A percentile compares a stretch with the other conserved stretches of the same genome.
phyloP scores from a whole-genome alignment of 768 basidiomycete genomes.

The Sporobolomyces phaffii region DNA sequence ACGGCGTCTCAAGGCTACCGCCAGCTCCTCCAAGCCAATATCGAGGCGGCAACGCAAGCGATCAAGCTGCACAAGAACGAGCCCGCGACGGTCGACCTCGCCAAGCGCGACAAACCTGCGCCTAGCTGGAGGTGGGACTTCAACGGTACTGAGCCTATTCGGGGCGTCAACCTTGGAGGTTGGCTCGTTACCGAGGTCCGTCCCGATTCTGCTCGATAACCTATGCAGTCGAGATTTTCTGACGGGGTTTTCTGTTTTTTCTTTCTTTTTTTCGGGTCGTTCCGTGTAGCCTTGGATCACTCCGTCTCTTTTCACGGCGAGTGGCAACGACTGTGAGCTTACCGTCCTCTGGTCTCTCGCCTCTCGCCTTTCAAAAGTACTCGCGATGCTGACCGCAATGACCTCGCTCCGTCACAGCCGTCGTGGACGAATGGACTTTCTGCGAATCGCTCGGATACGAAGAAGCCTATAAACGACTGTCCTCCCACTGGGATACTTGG shows the following conservation, averaged over 20 bases:
- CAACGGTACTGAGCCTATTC: constrained; percentile 52
- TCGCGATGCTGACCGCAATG: background rate
- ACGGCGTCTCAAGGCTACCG: background rate
- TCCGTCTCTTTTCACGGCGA: constrained; percentile 66
- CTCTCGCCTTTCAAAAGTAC: no score
- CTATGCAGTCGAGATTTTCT: no score
- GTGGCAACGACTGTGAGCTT: constrained; percentile 49
- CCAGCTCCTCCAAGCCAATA: background rate
- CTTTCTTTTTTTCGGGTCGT: no score
- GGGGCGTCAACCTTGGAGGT: constrained; percentile 76
- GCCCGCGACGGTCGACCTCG: background rate
- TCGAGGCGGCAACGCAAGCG: background rate
- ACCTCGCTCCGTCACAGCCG: constrained; percentile 1
- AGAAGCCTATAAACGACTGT: constrained; percentile 38
- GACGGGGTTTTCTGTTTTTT: no score
- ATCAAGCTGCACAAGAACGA: constrained; percentile 7
- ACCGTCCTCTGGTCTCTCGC: background rate
- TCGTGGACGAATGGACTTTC: constrained; percentile 35
- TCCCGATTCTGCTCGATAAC: constrained; percentile 41
- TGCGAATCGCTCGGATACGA: constrained; percentile 23
- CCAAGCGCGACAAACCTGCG: background rate
- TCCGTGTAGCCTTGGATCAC: constrained; percentile 61
- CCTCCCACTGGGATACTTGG: constrained; percentile 47
- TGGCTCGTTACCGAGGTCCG: constrained; percentile 57
- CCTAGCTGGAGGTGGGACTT: constrained; percentile 4